Evolutionary conservation across 2,329 filamentous ascomycete genomes (phyloP), one percentile per base, ranked within the genome.

Genomic region (Graphiopsis chlorocephala): DNA sequence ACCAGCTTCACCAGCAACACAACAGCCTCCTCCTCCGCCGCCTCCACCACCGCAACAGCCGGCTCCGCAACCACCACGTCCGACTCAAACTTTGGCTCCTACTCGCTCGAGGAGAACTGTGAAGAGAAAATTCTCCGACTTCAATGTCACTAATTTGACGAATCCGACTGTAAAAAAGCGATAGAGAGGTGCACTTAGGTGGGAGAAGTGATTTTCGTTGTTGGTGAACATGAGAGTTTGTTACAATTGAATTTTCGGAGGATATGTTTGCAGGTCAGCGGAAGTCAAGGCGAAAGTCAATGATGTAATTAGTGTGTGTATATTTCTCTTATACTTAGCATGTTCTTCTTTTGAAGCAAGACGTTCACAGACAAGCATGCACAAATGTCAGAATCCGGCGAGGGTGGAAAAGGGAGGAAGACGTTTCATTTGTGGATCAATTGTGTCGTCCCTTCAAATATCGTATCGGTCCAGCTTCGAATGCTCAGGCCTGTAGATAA

Each of bases 401-500:
- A 11, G 6, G n/a, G 3, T 3, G 38, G 23, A 45, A 45, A 8
- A n/a, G n/a, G 2, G 38, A 45, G 38, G 17, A 12, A 45, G 7
- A 20, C 3, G 23, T 15, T 20, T n/a, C 38, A 45, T 45, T 45
- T 4, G 1, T 20, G 12, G 7, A 45, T 10, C n/a, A 45, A 45
- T n/a, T 45, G 4, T 45, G 8, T 11, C n/a, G 3, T 1, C n/a
- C 12, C 20, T 20, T 11, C n/a, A 58, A 4, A 62, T 53, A 2
- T 64, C 62, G 26, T 64, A 64, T 25, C 62, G 57, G 8, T 64
- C 62, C 12, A n/a, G 15, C 20, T 48, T 28, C 11, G 53, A 58
- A 35, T 59, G 62, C 23, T 59, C 53, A 50, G 62, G 62, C 25
- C 29, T 38, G 62, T 64, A 64, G 6, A 59, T 29, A 20, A 64